phyloP scores from a whole-genome alignment of 202 grass and related monocot genomes.

The Carex arenaria region DNA sequence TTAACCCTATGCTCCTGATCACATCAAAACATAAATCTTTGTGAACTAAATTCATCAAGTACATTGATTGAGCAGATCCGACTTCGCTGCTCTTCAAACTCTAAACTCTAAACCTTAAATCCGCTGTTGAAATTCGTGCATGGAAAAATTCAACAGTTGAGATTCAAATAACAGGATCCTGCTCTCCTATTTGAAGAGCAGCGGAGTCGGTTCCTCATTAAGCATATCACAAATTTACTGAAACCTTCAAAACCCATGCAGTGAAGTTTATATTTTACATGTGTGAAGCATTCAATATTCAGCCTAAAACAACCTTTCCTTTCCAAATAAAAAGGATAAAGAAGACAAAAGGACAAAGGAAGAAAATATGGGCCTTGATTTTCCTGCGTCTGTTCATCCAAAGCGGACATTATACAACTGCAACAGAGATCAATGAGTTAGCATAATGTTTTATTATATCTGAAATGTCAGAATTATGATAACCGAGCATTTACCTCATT shows the following conservation, averaged over 20 bases:
- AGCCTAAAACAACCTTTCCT: neutral
- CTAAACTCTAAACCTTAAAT: no score
- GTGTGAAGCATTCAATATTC: neutral
- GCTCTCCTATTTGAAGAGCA: no score
- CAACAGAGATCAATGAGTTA: neutral
- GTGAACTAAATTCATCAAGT: neutral
- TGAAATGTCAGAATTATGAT: neutral
- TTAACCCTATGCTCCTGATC: neutral
- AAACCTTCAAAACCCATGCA: neutral
- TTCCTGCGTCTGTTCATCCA: neutral
- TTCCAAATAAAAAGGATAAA: neutral
- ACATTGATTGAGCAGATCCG: neutral
- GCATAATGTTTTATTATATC: neutral
- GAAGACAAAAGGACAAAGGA: neutral
- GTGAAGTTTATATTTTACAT: neutral
- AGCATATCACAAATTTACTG: neutral
- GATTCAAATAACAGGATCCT: no score
- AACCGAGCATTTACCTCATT: neutral
- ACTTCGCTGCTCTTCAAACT: no score
- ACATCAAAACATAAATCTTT: neutral
- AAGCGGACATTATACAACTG: neutral
- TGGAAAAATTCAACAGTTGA: no score
- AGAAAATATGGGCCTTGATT: neutral
- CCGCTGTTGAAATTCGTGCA: no score
- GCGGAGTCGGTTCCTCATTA: no score